Percentiles rank a stretch among this genome's conserved stretches.
These are phyloP conservation scores for Mycena galopus DNA, from an alignment of 768 basidiomycete genomes.

Conservation along the genomic window DNA sequence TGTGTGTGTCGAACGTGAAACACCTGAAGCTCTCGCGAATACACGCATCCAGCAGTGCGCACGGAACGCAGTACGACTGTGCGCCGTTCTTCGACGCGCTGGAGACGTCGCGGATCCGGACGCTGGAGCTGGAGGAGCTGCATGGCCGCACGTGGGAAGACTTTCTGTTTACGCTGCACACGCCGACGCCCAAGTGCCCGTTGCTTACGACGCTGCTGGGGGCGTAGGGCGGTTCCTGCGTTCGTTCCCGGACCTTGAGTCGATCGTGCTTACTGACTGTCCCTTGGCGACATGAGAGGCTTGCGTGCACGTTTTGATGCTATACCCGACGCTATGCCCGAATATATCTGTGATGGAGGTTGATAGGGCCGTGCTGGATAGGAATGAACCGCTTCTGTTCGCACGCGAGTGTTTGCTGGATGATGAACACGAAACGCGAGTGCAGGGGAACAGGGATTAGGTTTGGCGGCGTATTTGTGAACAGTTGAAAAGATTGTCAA, in stretches of 20 bases:
- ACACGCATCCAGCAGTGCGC: conserved; percentile 4
- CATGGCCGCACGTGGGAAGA: conserved; percentile 26
- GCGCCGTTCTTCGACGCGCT: conserved; percentile 33
- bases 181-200: conserved; percentile 15
- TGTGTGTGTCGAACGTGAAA: not conserved
- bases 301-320: conserved; percentile 13
- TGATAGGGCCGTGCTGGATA: conserved; percentile 10
- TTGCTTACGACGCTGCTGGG: not conserved
- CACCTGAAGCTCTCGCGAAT: conserved; percentile 20
- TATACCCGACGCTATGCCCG: conserved; percentile 7
- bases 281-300: conserved; percentile 11
- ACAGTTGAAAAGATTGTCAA: too few relatives aligned
- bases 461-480: too few relatives aligned
- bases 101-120: conserved; percentile 19
- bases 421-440: not conserved
- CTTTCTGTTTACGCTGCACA: conserved; percentile 22
- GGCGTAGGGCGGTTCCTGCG: conserved; percentile 6
- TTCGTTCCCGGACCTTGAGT: conserved; percentile 17
- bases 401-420: conserved; percentile 9
- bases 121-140: conserved; percentile 25
- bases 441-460: too few relatives aligned
- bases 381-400: conserved; percentile 21
- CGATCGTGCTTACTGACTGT: not conserved
- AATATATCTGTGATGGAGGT: conserved; percentile 4
- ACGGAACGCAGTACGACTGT: conserved; percentile 26